Evolutionary conservation across 225 moss, liverwort and hornwort species (phyloP), one percentile per base, ranked within the genome.

Genomic region (Physcomitrium patens): DNA sequence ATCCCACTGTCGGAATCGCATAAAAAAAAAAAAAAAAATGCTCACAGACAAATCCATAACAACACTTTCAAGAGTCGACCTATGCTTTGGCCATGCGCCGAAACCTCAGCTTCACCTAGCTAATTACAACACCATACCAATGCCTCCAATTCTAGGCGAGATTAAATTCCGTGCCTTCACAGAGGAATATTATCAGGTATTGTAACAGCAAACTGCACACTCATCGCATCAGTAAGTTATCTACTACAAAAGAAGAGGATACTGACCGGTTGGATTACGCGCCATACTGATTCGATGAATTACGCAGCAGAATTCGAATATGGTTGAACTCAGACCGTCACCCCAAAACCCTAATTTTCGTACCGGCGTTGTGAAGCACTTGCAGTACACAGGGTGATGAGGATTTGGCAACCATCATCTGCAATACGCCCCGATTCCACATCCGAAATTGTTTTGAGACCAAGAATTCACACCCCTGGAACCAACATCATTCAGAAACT

Each of bases 221-320:
- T 27, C 13, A 46, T 23, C 22, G 65, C 65, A n/a, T 8, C 59
- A 11, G 52, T 31, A 41, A 11, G 5, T 19, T n/a, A n/a, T 17
- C 0, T n/a, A 23, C 12, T 5, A 65, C 9, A 7, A 52, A 51
- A n/a, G 8, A 64, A 9, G 26, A 48, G 60, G 47, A 42, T 31
- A 31, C 55, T 60, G 69, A 84, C 84, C 84, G 1, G 80, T 66
- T 20, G 66, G 66, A 60, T 66, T 77, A 14, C 80, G 80, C 73
- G 77, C 84, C 84, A 84, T 84, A 27, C 10, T 27, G 69, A 48
- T 43, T 51, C 64, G 73, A 59, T 42, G n/a, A 14, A 64, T 10
- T 73, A 49, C 43, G 50, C 3, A 67, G 48, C 52, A 10, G 4
- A 16, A 23, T 49, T 56, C 9, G 43, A 57, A 57, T 24, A 57